Conservation (phyloP, 2,329 filamentous ascomycete species). For the Chrysoporthe deuterocubensis region DNA sequence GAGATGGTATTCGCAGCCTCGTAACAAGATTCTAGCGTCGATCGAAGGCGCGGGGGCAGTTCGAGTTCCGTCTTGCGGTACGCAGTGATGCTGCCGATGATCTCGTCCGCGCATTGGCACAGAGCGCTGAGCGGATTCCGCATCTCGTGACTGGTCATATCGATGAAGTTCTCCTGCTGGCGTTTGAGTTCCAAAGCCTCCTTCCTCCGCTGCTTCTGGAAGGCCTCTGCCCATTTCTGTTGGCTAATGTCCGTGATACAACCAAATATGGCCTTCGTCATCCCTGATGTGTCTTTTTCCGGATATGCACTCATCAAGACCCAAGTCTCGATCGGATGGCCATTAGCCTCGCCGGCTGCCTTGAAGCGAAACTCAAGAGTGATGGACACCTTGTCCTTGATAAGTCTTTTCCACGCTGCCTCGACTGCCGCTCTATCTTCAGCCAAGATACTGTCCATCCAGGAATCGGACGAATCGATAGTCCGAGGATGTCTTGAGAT, state of each 20-base stretch:
- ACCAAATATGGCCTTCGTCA: constrained; percentile 76
- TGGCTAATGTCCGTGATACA: constrained; percentile 85
- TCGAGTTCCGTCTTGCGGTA: constrained; percentile 38
- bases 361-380: constrained; percentile 79
- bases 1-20: constrained; percentile 83
- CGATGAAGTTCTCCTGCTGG: constrained; percentile 73
- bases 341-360: constrained; percentile 63
- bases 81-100: constrained; percentile 54
- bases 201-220: constrained; percentile 76
- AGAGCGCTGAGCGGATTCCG: constrained; percentile 77
- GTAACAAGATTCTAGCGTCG: constrained; percentile 59
- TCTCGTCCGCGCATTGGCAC: constrained; percentile 77
- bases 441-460: constrained; percentile 73
- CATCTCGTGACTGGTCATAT: constrained; percentile 77
- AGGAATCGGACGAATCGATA: constrained; percentile 62
- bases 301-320: constrained; percentile 78
- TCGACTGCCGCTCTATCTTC: constrained; percentile 66
- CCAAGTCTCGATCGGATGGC: constrained; percentile 71
- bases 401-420: constrained; percentile 60
- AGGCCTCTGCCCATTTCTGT: constrained; percentile 82
- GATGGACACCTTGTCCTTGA: constrained; percentile 64
- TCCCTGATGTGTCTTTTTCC: constrained; percentile 66
- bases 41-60: constrained; percentile 47
- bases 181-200: constrained; percentile 82
- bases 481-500: constrained; percentile 70